phyloP scores from a whole-genome alignment of 176 grass and related monocot genomes.

The Luzula sylvatica region DNA sequence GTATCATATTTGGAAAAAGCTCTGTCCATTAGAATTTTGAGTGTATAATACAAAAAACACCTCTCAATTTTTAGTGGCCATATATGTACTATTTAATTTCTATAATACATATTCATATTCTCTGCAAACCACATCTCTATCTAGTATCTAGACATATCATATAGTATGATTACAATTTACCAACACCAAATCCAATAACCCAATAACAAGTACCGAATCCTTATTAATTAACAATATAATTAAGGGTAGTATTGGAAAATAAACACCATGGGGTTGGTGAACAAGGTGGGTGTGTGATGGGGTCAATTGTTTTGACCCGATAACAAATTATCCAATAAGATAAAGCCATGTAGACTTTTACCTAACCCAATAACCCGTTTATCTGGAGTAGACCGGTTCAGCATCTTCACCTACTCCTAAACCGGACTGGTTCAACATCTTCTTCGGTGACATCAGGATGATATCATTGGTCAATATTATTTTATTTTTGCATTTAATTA shows the following conservation, averaged over 20 bases:
- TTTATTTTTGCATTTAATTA: too few relatives aligned
- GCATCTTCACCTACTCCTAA: neutral
- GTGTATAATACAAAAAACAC: too few relatives aligned
- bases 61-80: too few relatives aligned
- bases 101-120: too few relatives aligned
- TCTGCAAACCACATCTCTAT: too few relatives aligned
- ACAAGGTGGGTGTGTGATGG: conserved; percentile 1
- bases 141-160: neutral
- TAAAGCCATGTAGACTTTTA: neutral
- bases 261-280: conserved; percentile 14
- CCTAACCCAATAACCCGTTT: neutral
- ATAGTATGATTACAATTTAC: neutral
- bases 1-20: too few relatives aligned
- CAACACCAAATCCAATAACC: neutral
- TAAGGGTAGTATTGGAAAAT: conserved; percentile 1
- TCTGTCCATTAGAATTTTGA: too few relatives aligned
- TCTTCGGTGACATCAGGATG: neutral
- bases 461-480: too few relatives aligned
- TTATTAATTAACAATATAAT: neutral
- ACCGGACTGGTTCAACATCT: conserved; percentile 5
- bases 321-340: neutral
- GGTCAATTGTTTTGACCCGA: conserved; percentile 8
- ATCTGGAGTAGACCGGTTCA: neutral
- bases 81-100: too few relatives aligned
- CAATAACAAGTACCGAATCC: neutral